Base-by-base conservation (phyloP, 306 rosid species). In the Fragaria nilgerrensis region DNA sequence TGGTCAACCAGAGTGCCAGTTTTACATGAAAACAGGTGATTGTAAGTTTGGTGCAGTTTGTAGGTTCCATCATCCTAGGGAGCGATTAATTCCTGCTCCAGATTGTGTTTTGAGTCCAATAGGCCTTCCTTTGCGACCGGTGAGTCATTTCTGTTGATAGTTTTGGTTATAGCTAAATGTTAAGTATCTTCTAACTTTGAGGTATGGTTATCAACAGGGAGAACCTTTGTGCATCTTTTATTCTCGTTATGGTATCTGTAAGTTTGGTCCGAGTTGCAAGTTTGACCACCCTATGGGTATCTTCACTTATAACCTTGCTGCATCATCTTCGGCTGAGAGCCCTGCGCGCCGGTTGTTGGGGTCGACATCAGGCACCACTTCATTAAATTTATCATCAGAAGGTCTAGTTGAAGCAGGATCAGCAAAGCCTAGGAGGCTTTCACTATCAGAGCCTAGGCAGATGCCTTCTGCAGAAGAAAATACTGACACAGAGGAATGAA, bases 251-350 rank as follows among this genome's bases (percentile, higher is more conserved):
- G 98, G 97, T 69, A 95, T 92, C 81, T 95, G 98, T 87, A 95
- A 95, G 88, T 95, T 95, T 52, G 98, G 98, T 39, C 98, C 98
- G 36, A 92, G 97, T 82, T 95, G 98, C 92, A 95, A 95, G 92
- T 95, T 95, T 83, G 96, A 92, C 78, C 98, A 95, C 67, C 98
- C 98, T 56, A 92, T 92, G 96, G 95, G 91, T 83, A 87, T 92
- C 86, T 90, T 92, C 81, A 62, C 97, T 23, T 92, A 90, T 77
- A 89, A 90, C 82, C 81, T 82, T 17, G 78, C 97, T 10, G 82
- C 91, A 78, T 79, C 97, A 74, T 81, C 93, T 78, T 84, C 92
- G 23, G 79, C 89, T 36, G 94, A 88, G 62, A 73, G 83, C 78
- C 87, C 96, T 6, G 92, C 78, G 53, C 83, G 91, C 49, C 97